Percentiles rank a stretch among this genome's conserved stretches.
Evolutionary conservation across 129 eudicot genomes (phyloP).

Genomic region (Dittrichia graveolens): DNA sequence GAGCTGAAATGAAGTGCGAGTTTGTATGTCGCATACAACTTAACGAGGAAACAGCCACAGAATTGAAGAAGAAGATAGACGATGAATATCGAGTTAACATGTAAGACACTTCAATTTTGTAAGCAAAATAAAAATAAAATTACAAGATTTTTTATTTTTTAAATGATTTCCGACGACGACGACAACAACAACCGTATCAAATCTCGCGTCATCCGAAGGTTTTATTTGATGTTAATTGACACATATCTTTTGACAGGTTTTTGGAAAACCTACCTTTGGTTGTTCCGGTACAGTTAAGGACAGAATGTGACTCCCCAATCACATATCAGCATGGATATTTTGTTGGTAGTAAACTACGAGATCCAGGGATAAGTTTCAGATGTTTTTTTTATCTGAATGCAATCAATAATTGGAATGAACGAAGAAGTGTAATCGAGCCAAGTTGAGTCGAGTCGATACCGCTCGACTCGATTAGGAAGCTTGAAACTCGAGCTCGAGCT

Average conservation of each 20-base stretch:
- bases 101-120: slow-evolving; percentile 32
- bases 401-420: background rate
- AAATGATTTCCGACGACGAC: no score
- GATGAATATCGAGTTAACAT: slow-evolving; percentile 65
- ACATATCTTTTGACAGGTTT: slow-evolving; percentile 40
- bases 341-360: slow-evolving; percentile 48
- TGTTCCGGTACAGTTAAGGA: slow-evolving; percentile 33
- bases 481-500: no score
- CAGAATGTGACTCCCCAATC: slow-evolving; percentile 18
- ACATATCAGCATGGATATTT: slow-evolving; percentile 46
- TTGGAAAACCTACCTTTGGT: slow-evolving; percentile 61
- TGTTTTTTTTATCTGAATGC: background rate
- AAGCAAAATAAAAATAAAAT: background rate
- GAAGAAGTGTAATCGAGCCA: no score
- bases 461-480: no score
- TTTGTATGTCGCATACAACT: slow-evolving; percentile 44
- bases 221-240: background rate
- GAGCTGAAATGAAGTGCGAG: slow-evolving; percentile 46
- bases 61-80: slow-evolving; percentile 43
- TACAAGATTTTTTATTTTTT: background rate
- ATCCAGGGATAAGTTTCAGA: slow-evolving; percentile 47
- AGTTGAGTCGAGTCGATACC: no score
- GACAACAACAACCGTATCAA: no score
- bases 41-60: slow-evolving; percentile 41
- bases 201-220: no score